Evolutionary conservation across 2,329 filamentous ascomycete genomes (phyloP).

Genomic region (Colletotrichum noveboracense): DNA sequence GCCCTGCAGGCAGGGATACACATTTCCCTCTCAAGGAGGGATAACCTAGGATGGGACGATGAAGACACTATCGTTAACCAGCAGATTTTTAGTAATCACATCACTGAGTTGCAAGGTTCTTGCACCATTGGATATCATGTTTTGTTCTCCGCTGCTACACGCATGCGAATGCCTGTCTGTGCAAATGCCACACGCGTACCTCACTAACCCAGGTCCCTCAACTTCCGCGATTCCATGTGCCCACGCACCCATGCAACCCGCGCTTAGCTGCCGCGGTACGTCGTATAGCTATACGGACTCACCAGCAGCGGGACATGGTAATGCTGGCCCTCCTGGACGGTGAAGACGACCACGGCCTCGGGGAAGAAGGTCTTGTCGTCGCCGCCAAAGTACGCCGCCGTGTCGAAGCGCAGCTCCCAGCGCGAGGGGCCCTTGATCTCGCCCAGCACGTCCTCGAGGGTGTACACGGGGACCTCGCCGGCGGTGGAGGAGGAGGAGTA

Average conservation of each 20-base stretch:
- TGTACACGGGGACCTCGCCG: conserved; percentile 63
- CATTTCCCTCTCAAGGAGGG: neutral
- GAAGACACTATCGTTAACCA: conserved; percentile 17
- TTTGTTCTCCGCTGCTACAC: neutral
- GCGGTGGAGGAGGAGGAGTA: conserved; percentile 55
- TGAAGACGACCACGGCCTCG: conserved; percentile 60
- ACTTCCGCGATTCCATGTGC: neutral
- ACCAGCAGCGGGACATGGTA: conserved; percentile 83
- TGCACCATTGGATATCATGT: neutral
- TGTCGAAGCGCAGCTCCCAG: conserved; percentile 78
- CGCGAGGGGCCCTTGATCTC: conserved; percentile 51
- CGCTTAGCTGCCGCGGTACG: conserved; percentile 75
- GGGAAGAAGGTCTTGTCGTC: conserved; percentile 66
- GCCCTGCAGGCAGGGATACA: neutral
- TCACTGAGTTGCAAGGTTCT: neutral
- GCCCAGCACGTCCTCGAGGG: conserved; percentile 60
- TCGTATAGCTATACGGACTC: conserved; percentile 81
- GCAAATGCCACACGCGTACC: neutral
- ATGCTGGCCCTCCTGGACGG: conserved; percentile 63
- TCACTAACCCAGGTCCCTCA: neutral
- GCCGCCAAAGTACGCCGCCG: conserved; percentile 73
- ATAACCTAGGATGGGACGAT: neutral
- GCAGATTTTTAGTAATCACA: conserved; percentile 1
- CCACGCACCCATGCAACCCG: neutral
- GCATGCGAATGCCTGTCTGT: neutral